A percentile compares a stretch with the other conserved stretches of the same genome.
phyloP scores from a whole-genome alignment of 2,329 filamentous ascomycete genomes.

The Claviceps spartinae region DNA sequence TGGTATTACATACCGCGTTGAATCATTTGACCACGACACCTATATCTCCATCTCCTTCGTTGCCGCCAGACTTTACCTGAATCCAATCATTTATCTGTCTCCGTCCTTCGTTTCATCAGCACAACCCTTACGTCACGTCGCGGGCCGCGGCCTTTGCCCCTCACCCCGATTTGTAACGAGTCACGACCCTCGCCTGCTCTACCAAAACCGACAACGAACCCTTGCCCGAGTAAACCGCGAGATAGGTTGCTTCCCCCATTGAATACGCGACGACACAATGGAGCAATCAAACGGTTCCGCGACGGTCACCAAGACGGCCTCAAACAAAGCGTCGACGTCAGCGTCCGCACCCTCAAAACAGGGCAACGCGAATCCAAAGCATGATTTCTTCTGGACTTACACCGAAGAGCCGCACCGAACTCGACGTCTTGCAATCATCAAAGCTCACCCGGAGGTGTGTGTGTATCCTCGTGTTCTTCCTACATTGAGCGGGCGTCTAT shows the following conservation, averaged over 20 bases:
- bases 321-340: constrained; percentile 10
- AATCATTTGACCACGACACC: no score
- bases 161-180: neutral
- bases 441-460: constrained; percentile 81
- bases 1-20: no score
- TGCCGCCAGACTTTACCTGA: no score
- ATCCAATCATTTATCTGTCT: neutral
- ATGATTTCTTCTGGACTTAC: constrained; percentile 92
- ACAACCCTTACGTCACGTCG: neutral
- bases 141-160: neutral
- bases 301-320: constrained; percentile 20
- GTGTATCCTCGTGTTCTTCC: neutral
- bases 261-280: neutral
- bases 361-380: constrained; percentile 15
- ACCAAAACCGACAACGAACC: neutral
- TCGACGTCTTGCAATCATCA: constrained; percentile 85
- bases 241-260: neutral
- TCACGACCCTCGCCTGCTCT: neutral
- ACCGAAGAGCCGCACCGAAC: constrained; percentile 95
- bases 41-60: no score
- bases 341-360: constrained; percentile 10
- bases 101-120: neutral
- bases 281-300: constrained; percentile 19
- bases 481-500: neutral
- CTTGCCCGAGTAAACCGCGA: neutral